Conservation (phyloP, 1,284 basidiomycete species). For the Marasmius fiardii region DNA sequence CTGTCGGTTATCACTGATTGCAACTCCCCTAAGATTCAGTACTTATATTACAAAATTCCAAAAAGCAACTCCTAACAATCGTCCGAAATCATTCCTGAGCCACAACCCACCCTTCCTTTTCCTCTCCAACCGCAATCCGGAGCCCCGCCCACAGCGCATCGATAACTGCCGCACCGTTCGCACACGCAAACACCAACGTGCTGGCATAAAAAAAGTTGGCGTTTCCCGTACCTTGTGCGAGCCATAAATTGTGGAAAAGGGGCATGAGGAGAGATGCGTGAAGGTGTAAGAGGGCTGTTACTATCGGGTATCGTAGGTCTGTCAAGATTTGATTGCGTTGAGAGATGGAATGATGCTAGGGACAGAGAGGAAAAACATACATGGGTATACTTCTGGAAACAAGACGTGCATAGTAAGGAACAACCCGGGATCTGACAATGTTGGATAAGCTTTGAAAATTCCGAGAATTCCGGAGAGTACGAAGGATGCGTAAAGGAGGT, state of each 20-base stretch:
- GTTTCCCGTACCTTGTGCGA: slow-evolving; percentile 90
- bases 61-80: not conserved
- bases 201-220: slow-evolving; percentile 99
- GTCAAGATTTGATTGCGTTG: slow-evolving; percentile 9
- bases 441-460: slow-evolving; percentile 92
- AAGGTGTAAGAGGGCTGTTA: slow-evolving; percentile 80
- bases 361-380: slow-evolving; percentile 51
- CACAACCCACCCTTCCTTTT: slow-evolving; percentile 49
- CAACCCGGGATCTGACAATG: slow-evolving; percentile 84
- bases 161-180: slow-evolving; percentile 79
- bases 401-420: slow-evolving; percentile 80
- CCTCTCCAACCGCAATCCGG: slow-evolving; percentile 61
- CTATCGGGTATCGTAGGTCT: slow-evolving; percentile 89
- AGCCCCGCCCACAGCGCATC: slow-evolving; percentile 82
- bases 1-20: too few relatives aligned
- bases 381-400: slow-evolving; percentile 82
- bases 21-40: too few relatives aligned
- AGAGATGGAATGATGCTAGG: not conserved
- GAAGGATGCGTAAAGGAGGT: slow-evolving; percentile 80
- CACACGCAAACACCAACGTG: slow-evolving; percentile 90
- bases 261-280: slow-evolving; percentile 88
- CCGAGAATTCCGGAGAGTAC: slow-evolving; percentile 77
- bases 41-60: too few relatives aligned
- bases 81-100: slow-evolving; percentile 47
- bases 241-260: slow-evolving; percentile 91